Conservation (phyloP, 495 filamentous ascomycete species). For the Talaromyces proteolyticus region DNA sequence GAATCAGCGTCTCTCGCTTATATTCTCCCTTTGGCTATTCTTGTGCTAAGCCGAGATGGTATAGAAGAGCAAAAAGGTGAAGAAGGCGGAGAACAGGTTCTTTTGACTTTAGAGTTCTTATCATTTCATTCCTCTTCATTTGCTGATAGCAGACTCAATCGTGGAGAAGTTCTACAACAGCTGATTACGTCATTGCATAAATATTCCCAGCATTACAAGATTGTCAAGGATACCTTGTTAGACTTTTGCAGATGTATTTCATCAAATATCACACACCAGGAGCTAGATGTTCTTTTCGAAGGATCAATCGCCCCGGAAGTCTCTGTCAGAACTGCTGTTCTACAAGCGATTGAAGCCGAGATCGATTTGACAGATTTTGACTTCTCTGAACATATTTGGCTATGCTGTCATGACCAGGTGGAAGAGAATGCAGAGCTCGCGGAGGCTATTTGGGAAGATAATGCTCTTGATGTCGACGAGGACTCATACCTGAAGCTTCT, state of each 20-base stretch:
- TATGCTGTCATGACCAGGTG: slow-evolving; percentile 83
- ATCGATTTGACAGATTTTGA: slow-evolving; percentile 82
- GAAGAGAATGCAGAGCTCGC: slow-evolving; percentile 84
- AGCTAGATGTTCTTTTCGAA: slow-evolving; percentile 64
- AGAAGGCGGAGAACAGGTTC: slow-evolving; percentile 82
- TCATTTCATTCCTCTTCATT: slow-evolving; percentile 78
- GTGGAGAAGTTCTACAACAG: slow-evolving; percentile 60
- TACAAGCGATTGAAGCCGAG: slow-evolving; percentile 88
- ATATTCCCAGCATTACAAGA: slow-evolving; percentile 88
- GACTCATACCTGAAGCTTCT: slow-evolving; percentile 58
- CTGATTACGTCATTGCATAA: slow-evolving; percentile 78
- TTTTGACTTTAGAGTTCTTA: slow-evolving; percentile 86
- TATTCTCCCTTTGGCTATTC: slow-evolving; percentile 71
- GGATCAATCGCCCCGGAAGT: slow-evolving; percentile 73
- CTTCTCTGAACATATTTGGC: slow-evolving; percentile 88
- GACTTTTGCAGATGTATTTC: slow-evolving; percentile 78
- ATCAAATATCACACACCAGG: slow-evolving; percentile 61
- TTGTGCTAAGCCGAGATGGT: slow-evolving; percentile 71
- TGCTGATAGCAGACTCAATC: slow-evolving; percentile 66
- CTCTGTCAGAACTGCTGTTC: slow-evolving; percentile 73
- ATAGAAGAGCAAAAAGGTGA: slow-evolving; percentile 55
- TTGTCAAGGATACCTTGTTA: slow-evolving; percentile 83
- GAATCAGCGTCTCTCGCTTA: slow-evolving; percentile 83
- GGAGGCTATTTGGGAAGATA: slow-evolving; percentile 89
- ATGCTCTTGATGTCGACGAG: slow-evolving; percentile 67